phyloP scores from a whole-genome alignment of 139 green algal species.

The Chlamydomonas urium region DNA sequence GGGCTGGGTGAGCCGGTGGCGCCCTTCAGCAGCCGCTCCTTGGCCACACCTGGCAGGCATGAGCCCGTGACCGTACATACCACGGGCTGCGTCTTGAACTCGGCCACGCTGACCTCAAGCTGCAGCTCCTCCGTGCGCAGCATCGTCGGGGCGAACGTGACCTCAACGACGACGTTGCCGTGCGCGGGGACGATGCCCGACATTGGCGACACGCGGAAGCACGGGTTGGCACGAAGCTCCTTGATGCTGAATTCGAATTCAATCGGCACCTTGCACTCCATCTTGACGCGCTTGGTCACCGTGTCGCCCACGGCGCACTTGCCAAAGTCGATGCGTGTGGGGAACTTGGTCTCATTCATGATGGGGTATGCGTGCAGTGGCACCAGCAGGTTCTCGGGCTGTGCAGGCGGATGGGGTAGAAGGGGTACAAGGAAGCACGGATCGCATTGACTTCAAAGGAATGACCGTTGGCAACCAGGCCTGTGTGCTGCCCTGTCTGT shows the following conservation, averaged over 20 bases:
- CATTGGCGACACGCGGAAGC: constrained; percentile 30
- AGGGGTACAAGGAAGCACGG: too few relatives aligned
- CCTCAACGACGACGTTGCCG: constrained; percentile 20
- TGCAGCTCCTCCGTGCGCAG: constrained; percentile 35
- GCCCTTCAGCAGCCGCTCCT: constrained; percentile 24
- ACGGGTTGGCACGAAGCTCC: constrained; percentile 22
- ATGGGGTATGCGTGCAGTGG: constrained; percentile 60
- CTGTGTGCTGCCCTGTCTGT: not conserved
- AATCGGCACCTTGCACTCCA: constrained; percentile 51
- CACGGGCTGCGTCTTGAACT: constrained; percentile 45
- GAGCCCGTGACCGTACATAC: constrained; percentile 37
- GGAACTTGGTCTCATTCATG: constrained; percentile 55
- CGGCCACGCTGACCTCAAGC: constrained; percentile 45
- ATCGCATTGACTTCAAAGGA: too few relatives aligned
- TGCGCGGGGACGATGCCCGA: constrained; percentile 41
- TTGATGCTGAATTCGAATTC: constrained; percentile 54
- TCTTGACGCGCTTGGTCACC: constrained; percentile 32
- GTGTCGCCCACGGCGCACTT: constrained; percentile 36
- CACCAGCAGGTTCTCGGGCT: constrained; percentile 56
- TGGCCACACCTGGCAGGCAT: constrained; percentile 28
- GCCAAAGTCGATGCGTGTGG: constrained; percentile 51
- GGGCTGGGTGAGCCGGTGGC: constrained; percentile 8
- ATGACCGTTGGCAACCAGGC: too few relatives aligned
- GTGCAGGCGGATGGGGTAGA: constrained; percentile 3
- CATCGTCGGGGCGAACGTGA: constrained; percentile 34